Evolutionary conservation across 352 stramenopile species (phyloP).

Genomic region (Blastocystis sp.): DNA sequence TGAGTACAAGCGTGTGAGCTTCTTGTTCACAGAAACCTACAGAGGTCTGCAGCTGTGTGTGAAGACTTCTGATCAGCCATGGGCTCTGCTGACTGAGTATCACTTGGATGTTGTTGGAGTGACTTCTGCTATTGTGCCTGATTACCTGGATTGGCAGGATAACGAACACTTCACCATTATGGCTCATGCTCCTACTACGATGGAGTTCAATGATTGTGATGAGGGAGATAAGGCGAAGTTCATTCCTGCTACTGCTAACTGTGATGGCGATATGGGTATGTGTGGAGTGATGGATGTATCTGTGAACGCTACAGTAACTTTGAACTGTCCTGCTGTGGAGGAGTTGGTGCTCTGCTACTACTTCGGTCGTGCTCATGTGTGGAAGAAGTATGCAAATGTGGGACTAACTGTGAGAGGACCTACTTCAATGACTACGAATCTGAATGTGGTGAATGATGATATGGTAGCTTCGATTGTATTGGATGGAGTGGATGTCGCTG

Average conservation of each 20-base stretch:
- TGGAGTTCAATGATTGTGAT: conserved; percentile 38
- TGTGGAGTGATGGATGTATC: conserved; percentile 6
- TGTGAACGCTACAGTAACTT: neutral
- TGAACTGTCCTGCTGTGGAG: neutral
- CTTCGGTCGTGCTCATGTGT: conserved; percentile 22
- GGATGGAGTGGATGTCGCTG: conserved; percentile 11
- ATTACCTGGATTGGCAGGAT: neutral
- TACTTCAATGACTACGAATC: neutral
- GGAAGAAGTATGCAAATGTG: neutral
- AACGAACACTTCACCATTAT: neutral
- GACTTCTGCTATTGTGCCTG: neutral
- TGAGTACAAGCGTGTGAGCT: conserved; percentile 54
- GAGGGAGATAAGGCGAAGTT: conserved; percentile 50
- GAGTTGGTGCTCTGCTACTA: conserved; percentile 51
- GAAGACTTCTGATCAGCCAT: conserved; percentile 19
- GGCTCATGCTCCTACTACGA: neutral
- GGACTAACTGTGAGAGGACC: neutral
- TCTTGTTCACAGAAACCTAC: conserved; percentile 12
- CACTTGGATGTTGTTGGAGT: conserved; percentile 39
- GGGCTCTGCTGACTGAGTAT: conserved; percentile 43
- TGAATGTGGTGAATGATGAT: conserved; percentile 22
- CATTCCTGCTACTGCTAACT: neutral
- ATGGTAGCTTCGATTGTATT: conserved; percentile 13
- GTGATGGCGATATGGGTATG: conserved; percentile 8
- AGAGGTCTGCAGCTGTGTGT: conserved; percentile 50